Base-by-base conservation (phyloP, 129 eudicot genomes). In the Pseudognaphalium luteoalbum region DNA sequence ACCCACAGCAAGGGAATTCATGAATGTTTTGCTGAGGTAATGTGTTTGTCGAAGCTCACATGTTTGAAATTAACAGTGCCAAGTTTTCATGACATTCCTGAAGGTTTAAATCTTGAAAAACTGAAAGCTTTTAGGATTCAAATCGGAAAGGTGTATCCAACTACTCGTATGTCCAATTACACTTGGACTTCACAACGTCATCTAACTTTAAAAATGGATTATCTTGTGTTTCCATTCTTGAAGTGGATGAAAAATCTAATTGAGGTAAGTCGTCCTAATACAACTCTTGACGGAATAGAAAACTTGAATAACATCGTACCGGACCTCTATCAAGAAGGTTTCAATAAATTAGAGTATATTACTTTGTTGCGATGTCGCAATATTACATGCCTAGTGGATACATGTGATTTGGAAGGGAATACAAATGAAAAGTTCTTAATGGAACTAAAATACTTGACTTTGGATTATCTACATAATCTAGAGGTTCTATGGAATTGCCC, bases 351-450 rank as follows among this genome's bases (percentile, higher is more conserved):
- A 42, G 66, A 17, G 20, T 3, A 2, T 65, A 32, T 65, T 25
- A 0, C 1, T 4, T 44, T 65, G 50, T 0, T 0, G 10, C 0
- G 0, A 0, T 65, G 70, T 20, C 0, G 0, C 47, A 65, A 65
- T 33, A 16, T 33, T 5, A 30, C 70, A 30, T 65, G 41, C 25
- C 7, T 65, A 35, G 70, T 65, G 20, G 28, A 65, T 30, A 30
- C 1, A 33, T 0, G 16, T 30, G 21, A 65, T 32, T 15, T 21
- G 44, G 22, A 21, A 28, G 50, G 32, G 47, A 63, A 63, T 41
- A 25, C 8, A 25, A 61, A 25, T 0, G 44, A 28, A 21, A 74
- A 39, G 70, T 65, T 65, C 16, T 65, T 65, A 14, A 17, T 4
- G 15, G 22, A 65, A 62, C 37, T 62, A 3, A 62, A 62, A 28